Percentiles rank a stretch among this genome's conserved stretches.
These are phyloP conservation scores for Stemphylium beticola DNA, from an alignment of 2,329 filamentous ascomycete genomes.

Conservation along the genomic window DNA sequence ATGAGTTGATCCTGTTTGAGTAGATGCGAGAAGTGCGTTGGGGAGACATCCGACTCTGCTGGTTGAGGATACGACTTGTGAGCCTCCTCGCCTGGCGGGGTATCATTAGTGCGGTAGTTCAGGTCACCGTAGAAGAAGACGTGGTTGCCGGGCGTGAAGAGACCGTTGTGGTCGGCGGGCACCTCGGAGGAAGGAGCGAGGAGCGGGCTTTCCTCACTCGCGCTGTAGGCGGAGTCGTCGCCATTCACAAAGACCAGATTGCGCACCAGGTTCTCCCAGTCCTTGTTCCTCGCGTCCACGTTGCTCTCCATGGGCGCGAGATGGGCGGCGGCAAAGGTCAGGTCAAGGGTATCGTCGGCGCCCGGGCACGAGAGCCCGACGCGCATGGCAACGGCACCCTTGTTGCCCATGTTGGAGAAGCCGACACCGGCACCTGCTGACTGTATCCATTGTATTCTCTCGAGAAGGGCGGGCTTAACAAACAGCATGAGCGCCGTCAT, in stretches of 20 bases:
- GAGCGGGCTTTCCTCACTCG: slow-evolving; percentile 42
- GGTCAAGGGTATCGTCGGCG: slow-evolving; percentile 59
- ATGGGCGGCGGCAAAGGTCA: slow-evolving; percentile 89
- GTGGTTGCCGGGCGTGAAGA: slow-evolving; percentile 78
- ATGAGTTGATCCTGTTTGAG: slow-evolving; percentile 80
- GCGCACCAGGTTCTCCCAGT: slow-evolving; percentile 86
- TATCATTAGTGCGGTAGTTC: slow-evolving; percentile 86
- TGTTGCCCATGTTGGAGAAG: slow-evolving; percentile 88
- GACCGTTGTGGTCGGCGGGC: slow-evolving; percentile 59
- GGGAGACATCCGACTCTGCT: slow-evolving; percentile 56
- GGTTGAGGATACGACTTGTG: slow-evolving; percentile 67
- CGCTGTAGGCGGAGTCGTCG: slow-evolving; percentile 39
- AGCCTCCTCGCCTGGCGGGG: slow-evolving; percentile 66
- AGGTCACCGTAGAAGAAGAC: slow-evolving; percentile 90
- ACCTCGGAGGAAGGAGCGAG: slow-evolving; percentile 26
- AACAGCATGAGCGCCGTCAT: slow-evolving; percentile 93
- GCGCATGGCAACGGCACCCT: slow-evolving; percentile 84
- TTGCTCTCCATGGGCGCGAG: slow-evolving; percentile 87
- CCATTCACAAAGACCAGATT: slow-evolving; percentile 72
- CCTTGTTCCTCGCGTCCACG: slow-evolving; percentile 75
- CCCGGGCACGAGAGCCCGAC: slow-evolving; percentile 62
- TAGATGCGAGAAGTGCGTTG: slow-evolving; percentile 68
- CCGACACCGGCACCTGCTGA: slow-evolving; percentile 87
- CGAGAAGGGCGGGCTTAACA: slow-evolving; percentile 65
- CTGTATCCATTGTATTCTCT: slow-evolving; percentile 69